Base-by-base conservation (phyloP, 345 rosid genomes). In the Corchorus olitorius region DNA sequence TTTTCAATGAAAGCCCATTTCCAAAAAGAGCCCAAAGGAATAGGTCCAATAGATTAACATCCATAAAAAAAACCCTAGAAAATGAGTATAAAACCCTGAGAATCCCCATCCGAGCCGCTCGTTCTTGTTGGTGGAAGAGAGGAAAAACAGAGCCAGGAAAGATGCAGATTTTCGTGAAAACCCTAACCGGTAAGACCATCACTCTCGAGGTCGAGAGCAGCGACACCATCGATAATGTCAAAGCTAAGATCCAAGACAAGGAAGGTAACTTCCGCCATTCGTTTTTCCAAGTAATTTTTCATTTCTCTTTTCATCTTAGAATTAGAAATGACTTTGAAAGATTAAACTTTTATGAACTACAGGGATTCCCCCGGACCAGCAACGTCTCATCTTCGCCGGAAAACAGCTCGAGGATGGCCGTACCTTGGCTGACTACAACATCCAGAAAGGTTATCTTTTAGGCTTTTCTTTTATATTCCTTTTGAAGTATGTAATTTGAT, bases 311-410 rank as follows among this genome's bases (percentile, higher is more conserved):
- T 35, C 5, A 43, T 33, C 71, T 15, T 27, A 33, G 64, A 33
- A 22, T 68, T 20, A 3, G 17, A 20, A 15, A 7, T 48, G 19
- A 49, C 0, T 48, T 48, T 13, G 12, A 67, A 13, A 27, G 3
- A 3, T 13, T 67, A 7, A 1, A 13, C 34, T 48, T 68, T 14
- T 59, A 41, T 20, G 37, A 22, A n/a, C 34, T n/a, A 65, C 46
- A 91, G 97, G 97, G 20, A 92, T 93, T 48, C 98, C 98, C 22
- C 98, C 98, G 82, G 98, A 93, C 41, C 98, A 93, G 86, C 98
- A 93, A 84, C 78, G 98, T 27, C 82, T 93, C 74, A 93, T 93
- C 80, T 93, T 93, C 75, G 98, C 98, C 27, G 98, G 97, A 1
- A 93, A 93, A 81, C 98, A 93, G 86, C 98, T 93, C 53, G 98